Base-by-base conservation (phyloP, 768 basidiomycete genomes). In the Suillus hirtellus region DNA sequence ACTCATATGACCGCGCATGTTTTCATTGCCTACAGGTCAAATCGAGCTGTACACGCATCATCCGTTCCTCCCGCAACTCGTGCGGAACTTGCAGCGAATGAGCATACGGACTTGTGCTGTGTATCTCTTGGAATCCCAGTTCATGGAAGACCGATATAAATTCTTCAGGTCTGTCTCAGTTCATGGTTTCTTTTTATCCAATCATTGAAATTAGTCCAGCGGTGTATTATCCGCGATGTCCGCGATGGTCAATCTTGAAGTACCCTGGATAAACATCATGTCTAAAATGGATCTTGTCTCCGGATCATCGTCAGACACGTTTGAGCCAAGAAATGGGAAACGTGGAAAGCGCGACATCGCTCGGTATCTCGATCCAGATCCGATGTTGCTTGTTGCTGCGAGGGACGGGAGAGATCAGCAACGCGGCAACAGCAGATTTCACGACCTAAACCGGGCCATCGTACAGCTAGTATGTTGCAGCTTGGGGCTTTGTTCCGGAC, bases 31-130 rank as follows among this genome's bases (percentile, higher is more conserved):
- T 47, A 40, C 55, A 95, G 95, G 96, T 42, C 97, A 99, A 77
- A 99, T 99, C 70, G 97, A 99, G 76, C 84, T 99, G 19, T 99
- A 99, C 74, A 99, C 97, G 2, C 97, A 99, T 76, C 95, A 99
- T 70, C 95, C 96, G 0, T 94, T 99, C 76, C 86, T 99, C 44
- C 96, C 97, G 0, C 86, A 89, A 7, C 87, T 99, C 44, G 90
- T 92, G n/a, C 84, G 87, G 75, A 80, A 89, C 72, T 76, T 94
- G 65, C 77, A 83, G 68, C 82, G 88, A 56, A 82, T 96, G 74
- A 89, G 91, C 53, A 89, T 99, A 65, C 83, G 96, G 63, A 87
- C 87, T n/a, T 93, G 90, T 69, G 93, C 92, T 4, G 88, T 87
- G 37, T 99, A 99, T 73, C 85, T 99, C 47, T 88, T 99, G 66